Percentiles rank a stretch among this genome's conserved stretches.
These are phyloP conservation scores for Lachancea sp. DNA, from an alignment of 805 yeast genomes.

Conservation along the genomic window DNA sequence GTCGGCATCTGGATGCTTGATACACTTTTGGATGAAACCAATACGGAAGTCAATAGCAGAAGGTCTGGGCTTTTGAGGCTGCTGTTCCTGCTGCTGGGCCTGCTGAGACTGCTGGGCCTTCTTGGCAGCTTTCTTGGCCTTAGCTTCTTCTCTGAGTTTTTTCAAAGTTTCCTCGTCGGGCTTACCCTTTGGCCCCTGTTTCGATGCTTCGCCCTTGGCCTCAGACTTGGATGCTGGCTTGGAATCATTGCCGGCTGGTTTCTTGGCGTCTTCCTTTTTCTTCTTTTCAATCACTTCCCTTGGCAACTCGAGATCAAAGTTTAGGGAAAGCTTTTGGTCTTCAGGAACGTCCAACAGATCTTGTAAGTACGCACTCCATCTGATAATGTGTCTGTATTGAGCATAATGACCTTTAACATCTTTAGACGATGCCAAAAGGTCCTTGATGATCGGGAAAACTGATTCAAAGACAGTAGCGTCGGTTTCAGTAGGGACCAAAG, in stretches of 20 bases:
- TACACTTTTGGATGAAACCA: slow-evolving; percentile 94
- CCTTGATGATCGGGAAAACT: slow-evolving; percentile 52
- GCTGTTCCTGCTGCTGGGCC: slow-evolving; percentile 28
- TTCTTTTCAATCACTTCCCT: slow-evolving; percentile 61
- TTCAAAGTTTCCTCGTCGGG: slow-evolving; percentile 45
- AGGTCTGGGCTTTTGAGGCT: slow-evolving; percentile 65
- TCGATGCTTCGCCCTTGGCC: slow-evolving; percentile 24
- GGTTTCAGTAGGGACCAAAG: slow-evolving; percentile 50
- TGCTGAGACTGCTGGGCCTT: slow-evolving; percentile 51
- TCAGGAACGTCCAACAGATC: slow-evolving; percentile 51
- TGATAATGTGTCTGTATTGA: slow-evolving; percentile 70
- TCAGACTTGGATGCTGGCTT: slow-evolving; percentile 14
- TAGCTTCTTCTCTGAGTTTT: slow-evolving; percentile 46
- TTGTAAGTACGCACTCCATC: slow-evolving; percentile 92
- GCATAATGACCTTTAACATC: slow-evolving; percentile 46
- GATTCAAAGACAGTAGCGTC: slow-evolving; percentile 67
- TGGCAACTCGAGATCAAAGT: slow-evolving; percentile 59
- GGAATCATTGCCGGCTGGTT: slow-evolving; percentile 18
- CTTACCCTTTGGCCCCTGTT: slow-evolving; percentile 36
- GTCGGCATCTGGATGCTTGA: slow-evolving; percentile 97
- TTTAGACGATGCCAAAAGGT: slow-evolving; percentile 44
- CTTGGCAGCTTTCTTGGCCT: slow-evolving; percentile 52
- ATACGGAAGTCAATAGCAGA: slow-evolving; percentile 87
- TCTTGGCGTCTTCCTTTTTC: slow-evolving; percentile 42
- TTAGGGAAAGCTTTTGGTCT: slow-evolving; percentile 50